Evolutionary conservation across 768 basidiomycete genomes (phyloP), one percentile per base, ranked within the genome.

Genomic region (Naganishia vaughanmartiniae): DNA sequence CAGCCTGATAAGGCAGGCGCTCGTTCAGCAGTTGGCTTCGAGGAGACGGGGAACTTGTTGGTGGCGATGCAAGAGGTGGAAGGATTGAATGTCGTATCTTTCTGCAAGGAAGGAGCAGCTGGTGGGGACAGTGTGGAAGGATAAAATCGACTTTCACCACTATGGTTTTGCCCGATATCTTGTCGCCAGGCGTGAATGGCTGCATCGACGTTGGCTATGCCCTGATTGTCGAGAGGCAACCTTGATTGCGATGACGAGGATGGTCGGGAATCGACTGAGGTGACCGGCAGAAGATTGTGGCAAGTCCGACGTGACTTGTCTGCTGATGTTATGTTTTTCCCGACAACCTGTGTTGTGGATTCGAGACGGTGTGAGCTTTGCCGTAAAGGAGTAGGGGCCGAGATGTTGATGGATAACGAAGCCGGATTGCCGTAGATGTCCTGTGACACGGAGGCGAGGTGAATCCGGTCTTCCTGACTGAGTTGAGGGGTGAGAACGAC

Each of bases 361-460:
- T 63, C 60, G 60, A 63, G 60, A 63, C 60, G 60, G 60, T 63
- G 60, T 63, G 60, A 63, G 60, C 60, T 63, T 12, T 63, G 60
- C 15, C 39, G 60, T 36, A 28, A 26, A 63, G 39, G 39, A 14
- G 60, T 45, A 45, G 60, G 57, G 1, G 57, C 34, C 11, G 34
- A 42, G 39, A 63, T 63, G 24, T 51, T 51, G 24, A 51, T 51
- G 48, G 48, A 51, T 51, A 51, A 51, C 21, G 48, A 24, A 51
- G 19, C 24, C 48, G 19, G 48, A n/a, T 51, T 51, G 24, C 48
- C 48, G 24, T 51, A 51, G 19, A n/a, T 51, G 48, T 51, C 48
- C 48, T 26, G 48, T n/a, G 48, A 51, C 48, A 24, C 48, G 24
- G n/a, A 51, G 48, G 48, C 48, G 24, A 51, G 48, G 24, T 51